Base-by-base conservation (phyloP, 2,329 filamentous ascomycete genomes). In the Dendryphion nanum region DNA sequence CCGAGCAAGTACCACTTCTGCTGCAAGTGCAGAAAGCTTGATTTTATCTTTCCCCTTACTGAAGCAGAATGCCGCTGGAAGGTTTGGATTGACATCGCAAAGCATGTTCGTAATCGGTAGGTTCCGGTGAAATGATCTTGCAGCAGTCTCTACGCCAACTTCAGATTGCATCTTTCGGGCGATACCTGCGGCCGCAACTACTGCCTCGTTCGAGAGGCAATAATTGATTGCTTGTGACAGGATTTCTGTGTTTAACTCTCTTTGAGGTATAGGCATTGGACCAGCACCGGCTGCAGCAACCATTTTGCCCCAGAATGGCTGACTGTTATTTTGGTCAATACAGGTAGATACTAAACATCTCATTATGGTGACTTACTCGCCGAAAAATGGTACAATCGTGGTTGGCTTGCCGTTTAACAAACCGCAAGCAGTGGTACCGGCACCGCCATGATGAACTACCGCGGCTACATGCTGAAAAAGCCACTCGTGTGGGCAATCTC, bases 401-500 rank as follows among this genome's bases (percentile, higher is more conserved):
- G 77, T 81, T 0, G 78, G 77, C 8, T 67, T 55, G 0, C 69
- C 76, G 37, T 72, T 68, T 5, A 61, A 51, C 3, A 81, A 64
- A 2, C 77, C 77, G 29, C 70, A 72, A 1, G 78, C 76, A 4
- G 77, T 79, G 0, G 76, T 80, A 3, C 78, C 78, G 15, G 78
- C 78, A 39, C 88, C 88, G 15, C 88, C 88, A 49, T 94, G 88
- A 55, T 94, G 88, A 5, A 90, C 83, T 2, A 94, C 87, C 30
- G 79, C 81, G 0, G 85, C 84, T 2, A 93, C 86, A 28, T 76
- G 80, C 44, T 86, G 73, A 61, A 94, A 94, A 0, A 94, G 71
- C 88, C 88, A 94, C 64, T 93, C 88, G 48, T 93, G 87, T 1
- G 86, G 86, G 28, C 82, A 80, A 55, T 89, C 90, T n/a, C 85